phyloP scores from a whole-genome alignment of 257 asterid species.

The Mentha longifolia region DNA sequence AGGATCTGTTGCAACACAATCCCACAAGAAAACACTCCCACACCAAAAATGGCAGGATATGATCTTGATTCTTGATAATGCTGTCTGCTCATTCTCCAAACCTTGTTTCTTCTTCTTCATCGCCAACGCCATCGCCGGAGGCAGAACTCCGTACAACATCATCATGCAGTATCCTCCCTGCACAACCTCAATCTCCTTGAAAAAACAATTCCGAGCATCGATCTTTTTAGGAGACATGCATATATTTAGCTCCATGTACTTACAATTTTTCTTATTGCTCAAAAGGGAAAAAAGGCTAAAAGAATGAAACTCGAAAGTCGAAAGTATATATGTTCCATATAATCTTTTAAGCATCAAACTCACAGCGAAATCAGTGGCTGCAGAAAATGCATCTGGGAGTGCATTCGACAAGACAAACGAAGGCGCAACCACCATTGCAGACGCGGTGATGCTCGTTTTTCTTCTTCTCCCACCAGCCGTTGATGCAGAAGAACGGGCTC shows the following conservation, averaged over 20 bases:
- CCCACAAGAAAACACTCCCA: constrained; percentile 63
- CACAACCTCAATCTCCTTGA: background rate
- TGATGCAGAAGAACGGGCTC: constrained; percentile 26
- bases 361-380: constrained; percentile 85
- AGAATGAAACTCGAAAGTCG: too few relatives aligned
- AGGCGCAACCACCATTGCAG: constrained; percentile 68
- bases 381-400: constrained; percentile 76
- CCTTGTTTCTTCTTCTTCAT: constrained; percentile 40
- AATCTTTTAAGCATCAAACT: constrained; percentile 32
- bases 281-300: too few relatives aligned
- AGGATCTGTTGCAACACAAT: constrained; percentile 63
- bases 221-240: background rate
- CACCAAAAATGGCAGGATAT: constrained; percentile 54
- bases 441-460: too few relatives aligned
- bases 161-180: constrained; percentile 97
- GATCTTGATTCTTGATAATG: constrained; percentile 49
- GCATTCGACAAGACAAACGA: constrained; percentile 63
- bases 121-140: constrained; percentile 94
- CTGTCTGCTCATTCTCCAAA: constrained; percentile 28
- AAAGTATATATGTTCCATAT: background rate
- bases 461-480: too few relatives aligned
- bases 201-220: background rate
- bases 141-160: constrained; percentile 72
- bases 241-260: background rate
- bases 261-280: too few relatives aligned